phyloP scores from a whole-genome alignment of 208 protist species.

The Spongospora subterranea region DNA sequence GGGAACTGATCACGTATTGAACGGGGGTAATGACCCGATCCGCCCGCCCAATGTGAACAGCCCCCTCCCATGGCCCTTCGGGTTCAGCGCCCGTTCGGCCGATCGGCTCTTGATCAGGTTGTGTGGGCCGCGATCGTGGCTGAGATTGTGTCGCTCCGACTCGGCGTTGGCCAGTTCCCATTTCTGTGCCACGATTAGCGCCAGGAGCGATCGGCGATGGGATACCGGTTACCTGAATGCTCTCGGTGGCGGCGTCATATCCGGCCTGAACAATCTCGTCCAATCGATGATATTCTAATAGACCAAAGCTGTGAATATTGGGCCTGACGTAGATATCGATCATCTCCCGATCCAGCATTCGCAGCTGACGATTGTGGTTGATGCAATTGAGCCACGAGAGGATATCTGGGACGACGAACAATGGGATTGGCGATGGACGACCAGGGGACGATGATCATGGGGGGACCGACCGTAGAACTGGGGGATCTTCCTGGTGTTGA shows the following conservation, averaged over 20 bases:
- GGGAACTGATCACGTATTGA: too few relatives aligned
- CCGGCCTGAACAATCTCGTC: constrained; percentile 41
- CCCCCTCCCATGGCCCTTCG: too few relatives aligned
- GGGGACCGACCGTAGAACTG: background rate
- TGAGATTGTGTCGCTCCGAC: background rate
- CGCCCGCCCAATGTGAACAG: too few relatives aligned
- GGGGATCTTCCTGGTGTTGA: constrained; percentile 17
- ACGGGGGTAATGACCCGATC: too few relatives aligned
- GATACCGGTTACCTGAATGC: background rate
- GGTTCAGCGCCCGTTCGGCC: too few relatives aligned
- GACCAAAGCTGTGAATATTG: background rate
- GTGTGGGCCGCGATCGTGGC: too few relatives aligned
- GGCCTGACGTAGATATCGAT: constrained; percentile 56
- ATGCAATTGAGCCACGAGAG: constrained; percentile 41
- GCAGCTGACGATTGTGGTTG: constrained; percentile 37
- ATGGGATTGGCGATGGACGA: background rate
- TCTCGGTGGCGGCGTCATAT: background rate
- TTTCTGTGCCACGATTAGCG: background rate
- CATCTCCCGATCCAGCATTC: background rate
- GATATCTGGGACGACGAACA: background rate
- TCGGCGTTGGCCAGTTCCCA: background rate
- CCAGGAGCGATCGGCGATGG: background rate
- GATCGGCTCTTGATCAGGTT: too few relatives aligned
- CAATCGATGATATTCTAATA: constrained; percentile 39
- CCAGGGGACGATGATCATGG: background rate